Evolutionary conservation across 192 early-diverging fungal species (phyloP).

Genomic region (Radiomyces spectabilis): DNA sequence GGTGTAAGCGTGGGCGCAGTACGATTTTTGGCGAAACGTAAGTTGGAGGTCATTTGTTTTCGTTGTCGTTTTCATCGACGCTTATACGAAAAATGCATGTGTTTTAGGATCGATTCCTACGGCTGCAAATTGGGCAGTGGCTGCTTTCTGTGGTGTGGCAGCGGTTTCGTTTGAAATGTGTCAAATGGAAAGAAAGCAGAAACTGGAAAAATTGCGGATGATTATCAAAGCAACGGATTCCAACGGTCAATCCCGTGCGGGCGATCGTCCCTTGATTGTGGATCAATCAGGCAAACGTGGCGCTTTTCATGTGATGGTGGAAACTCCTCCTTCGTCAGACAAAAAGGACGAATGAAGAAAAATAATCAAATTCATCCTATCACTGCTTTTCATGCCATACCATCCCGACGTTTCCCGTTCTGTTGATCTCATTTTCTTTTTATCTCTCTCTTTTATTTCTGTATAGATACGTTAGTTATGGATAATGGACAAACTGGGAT

Average conservation of each 20-base stretch:
- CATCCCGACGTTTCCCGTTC: no score
- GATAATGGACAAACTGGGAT: no score
- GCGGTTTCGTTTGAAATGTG: constrained; percentile 27
- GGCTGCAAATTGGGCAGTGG: constrained; percentile 37
- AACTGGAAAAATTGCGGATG: constrained; percentile 13
- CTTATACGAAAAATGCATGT: no score
- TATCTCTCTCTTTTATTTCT: no score
- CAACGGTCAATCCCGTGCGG: not conserved
- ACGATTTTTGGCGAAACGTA: constrained; percentile 28
- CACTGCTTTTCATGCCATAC: no score
- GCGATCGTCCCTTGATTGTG: constrained; percentile 5
- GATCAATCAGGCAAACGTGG: constrained; percentile 18
- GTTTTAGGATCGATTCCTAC: constrained; percentile 22
- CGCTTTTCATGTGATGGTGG: constrained; percentile 21
- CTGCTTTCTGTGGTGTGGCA: constrained; percentile 25
- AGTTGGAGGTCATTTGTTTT: not conserved
- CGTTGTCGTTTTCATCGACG: not conserved
- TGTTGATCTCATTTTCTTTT: no score
- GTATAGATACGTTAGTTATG: no score
- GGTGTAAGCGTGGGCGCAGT: constrained; percentile 27
- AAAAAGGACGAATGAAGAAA: no score
- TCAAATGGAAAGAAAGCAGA: constrained; percentile 26
- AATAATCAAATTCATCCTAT: no score
- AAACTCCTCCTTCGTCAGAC: constrained; percentile 11
- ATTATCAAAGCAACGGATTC: constrained; percentile 25